A percentile compares a stretch with the other conserved stretches of the same genome.
Evolutionary conservation across 768 basidiomycete genomes (phyloP).

Genomic region (Naematelia encephala): DNA sequence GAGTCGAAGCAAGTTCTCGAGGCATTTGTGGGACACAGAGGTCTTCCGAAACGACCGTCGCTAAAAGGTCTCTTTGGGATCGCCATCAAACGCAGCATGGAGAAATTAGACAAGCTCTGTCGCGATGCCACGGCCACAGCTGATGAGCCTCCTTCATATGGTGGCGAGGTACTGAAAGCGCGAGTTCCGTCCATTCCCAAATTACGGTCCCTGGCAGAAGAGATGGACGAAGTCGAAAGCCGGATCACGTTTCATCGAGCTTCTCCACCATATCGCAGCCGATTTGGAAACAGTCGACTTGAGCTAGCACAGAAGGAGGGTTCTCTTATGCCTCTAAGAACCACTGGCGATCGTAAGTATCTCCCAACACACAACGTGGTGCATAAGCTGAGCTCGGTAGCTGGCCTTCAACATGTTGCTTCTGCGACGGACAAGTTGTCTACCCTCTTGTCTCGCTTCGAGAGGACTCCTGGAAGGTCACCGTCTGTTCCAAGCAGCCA

Average conservation of each 20-base stretch:
- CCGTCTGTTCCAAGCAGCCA: background rate
- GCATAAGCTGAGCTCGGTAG: background rate
- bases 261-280: constrained; percentile 1
- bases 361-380: constrained; percentile 1
- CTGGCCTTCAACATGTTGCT: background rate
- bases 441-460: background rate
- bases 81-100: constrained; percentile 21
- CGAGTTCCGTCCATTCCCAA: constrained; percentile 3
- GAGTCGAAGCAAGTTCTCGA: constrained; percentile 6
- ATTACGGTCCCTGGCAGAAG: constrained; percentile 27
- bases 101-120: background rate
- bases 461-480: background rate
- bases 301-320: background rate
- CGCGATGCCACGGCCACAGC: background rate
- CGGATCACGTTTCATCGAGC: background rate
- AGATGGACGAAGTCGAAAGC: constrained; percentile 19
- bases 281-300: constrained; percentile 1
- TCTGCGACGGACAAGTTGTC: background rate
- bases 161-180: background rate
- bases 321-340: background rate
- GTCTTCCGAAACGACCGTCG: constrained; percentile 43
- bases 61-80: constrained; percentile 39
- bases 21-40: constrained; percentile 14
- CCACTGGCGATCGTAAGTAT: background rate
- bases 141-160: background rate